Evolutionary conservation across 345 rosid species (phyloP).

Genomic region (Cardiospermum halicacabum): DNA sequence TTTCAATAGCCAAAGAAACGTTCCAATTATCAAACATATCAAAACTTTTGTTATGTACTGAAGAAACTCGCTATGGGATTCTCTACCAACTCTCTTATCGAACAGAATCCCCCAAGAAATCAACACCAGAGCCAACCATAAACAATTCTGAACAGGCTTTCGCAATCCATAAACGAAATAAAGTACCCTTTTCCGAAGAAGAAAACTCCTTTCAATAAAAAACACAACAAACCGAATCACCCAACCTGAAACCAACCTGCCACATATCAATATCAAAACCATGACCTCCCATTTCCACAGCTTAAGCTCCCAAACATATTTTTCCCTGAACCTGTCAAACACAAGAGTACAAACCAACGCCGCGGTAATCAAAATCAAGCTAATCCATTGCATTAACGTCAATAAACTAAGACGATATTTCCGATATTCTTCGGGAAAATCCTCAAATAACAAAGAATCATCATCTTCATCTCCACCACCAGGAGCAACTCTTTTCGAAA

Average conservation of each 20-base stretch:
- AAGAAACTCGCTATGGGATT: constrained; percentile 29
- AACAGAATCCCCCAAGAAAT: constrained; percentile 70
- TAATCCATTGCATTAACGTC: constrained; percentile 63
- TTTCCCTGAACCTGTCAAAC: constrained; percentile 28
- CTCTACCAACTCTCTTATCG: constrained; percentile 44
- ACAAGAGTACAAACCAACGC: constrained; percentile 47
- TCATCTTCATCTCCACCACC: constrained; percentile 58
- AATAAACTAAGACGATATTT: constrained; percentile 29
- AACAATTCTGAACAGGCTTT: constrained; percentile 78
- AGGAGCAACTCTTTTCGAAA: constrained; percentile 18
- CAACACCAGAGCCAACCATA: constrained; percentile 72
- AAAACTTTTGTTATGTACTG: constrained; percentile 55
- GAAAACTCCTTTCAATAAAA: constrained; percentile 73
- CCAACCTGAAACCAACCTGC: constrained; percentile 86
- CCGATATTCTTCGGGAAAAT: constrained; percentile 66
- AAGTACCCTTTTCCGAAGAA: constrained; percentile 61
- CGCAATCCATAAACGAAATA: constrained; percentile 83
- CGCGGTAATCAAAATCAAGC: constrained; percentile 48
- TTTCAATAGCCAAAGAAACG: constrained; percentile 75
- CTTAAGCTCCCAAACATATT: constrained; percentile 43
- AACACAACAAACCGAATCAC: constrained; percentile 69
- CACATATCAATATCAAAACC: constrained; percentile 73
- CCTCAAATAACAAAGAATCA: constrained; percentile 60
- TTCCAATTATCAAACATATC: constrained; percentile 60
- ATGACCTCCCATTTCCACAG: constrained; percentile 91